Conservation (phyloP, 108 stramenopile species). For the Conticribra guillardii region DNA sequence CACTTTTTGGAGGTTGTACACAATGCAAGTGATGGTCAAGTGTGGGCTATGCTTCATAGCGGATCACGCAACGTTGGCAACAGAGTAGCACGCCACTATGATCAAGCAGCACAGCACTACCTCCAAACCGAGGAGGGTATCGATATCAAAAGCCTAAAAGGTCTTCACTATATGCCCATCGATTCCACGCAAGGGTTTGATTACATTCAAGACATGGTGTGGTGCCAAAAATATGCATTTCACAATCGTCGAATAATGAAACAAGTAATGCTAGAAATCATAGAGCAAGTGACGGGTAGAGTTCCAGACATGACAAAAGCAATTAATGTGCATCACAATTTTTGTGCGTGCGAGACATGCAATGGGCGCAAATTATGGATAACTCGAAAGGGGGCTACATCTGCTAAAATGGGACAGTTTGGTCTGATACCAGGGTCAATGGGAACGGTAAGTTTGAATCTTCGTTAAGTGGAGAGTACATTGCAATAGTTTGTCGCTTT, state of each 20-base stretch:
- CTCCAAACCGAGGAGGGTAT: constrained; percentile 12
- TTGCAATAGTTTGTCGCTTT: too few species aligned
- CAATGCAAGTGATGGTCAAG: constrained; percentile 9
- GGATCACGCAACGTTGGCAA: constrained; percentile 38
- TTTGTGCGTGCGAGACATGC: constrained; percentile 29
- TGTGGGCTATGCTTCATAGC: constrained; percentile 33
- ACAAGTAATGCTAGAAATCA: constrained; percentile 10
- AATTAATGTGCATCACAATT: constrained; percentile 40
- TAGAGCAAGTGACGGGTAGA: constrained; percentile 13
- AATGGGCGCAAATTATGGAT: constrained; percentile 23
- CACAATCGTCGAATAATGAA: constrained; percentile 28
- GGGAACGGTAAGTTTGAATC: too few species aligned
- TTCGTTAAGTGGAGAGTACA: too few species aligned
- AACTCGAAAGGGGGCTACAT: constrained; percentile 38
- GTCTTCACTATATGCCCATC: constrained; percentile 35
- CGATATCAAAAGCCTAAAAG: constrained; percentile 10
- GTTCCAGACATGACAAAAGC: constrained; percentile 1
- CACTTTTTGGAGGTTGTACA: constrained; percentile 38
- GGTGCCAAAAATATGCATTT: constrained; percentile 37
- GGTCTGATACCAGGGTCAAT: constrained; percentile 37
- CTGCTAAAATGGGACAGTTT: constrained; percentile 20
- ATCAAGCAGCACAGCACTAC: constrained; percentile 16
- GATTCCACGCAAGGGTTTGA: constrained; percentile 27
- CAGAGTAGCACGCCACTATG: constrained; percentile 22
- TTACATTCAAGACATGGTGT: constrained; percentile 37